Evolutionary conservation across 1,139 yeast species (phyloP).

Genomic region (Hyphopichia burtonii): DNA sequence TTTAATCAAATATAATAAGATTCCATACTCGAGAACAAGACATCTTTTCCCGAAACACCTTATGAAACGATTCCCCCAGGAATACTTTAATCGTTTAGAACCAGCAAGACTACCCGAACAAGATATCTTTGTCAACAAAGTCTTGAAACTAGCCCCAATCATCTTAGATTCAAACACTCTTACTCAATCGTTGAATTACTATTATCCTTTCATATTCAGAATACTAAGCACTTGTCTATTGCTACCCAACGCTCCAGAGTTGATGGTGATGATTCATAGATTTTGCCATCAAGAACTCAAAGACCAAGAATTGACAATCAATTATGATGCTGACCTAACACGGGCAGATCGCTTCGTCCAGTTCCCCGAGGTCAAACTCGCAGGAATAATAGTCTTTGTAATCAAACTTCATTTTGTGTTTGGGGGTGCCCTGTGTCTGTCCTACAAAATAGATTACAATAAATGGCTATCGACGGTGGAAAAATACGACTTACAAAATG

Average conservation of each 20-base stretch:
- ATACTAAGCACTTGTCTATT: conserved; percentile 23
- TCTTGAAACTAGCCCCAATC: neutral
- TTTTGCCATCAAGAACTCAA: conserved; percentile 8
- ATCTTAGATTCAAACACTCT: neutral
- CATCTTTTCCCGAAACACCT: conserved; percentile 26
- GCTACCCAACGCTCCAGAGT: conserved; percentile 32
- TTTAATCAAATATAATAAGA: conserved; percentile 26
- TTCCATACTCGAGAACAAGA: conserved; percentile 39
- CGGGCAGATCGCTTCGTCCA: conserved; percentile 2
- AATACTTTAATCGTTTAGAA: conserved; percentile 23
- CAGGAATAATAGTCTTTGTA: conserved; percentile 23
- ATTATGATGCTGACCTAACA: conserved; percentile 1
- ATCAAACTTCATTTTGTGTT: conserved; percentile 29
- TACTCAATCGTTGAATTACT: conserved; percentile 21
- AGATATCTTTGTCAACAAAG: conserved; percentile 23
- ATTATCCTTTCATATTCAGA: conserved; percentile 35
- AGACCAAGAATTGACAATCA: conserved; percentile 7
- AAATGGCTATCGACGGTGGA: conserved; percentile 23
- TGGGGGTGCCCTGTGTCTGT: conserved; percentile 4
- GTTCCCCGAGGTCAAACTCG: conserved; percentile 31
- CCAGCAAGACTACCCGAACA: conserved; percentile 28
- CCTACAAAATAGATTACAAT: conserved; percentile 9
- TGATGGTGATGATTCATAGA: conserved; percentile 20
- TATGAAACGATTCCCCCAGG: conserved; percentile 23
- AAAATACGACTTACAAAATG: conserved; percentile 18